Conservation (phyloP, 83 land plant genomes). For the Picea abies region DNA sequence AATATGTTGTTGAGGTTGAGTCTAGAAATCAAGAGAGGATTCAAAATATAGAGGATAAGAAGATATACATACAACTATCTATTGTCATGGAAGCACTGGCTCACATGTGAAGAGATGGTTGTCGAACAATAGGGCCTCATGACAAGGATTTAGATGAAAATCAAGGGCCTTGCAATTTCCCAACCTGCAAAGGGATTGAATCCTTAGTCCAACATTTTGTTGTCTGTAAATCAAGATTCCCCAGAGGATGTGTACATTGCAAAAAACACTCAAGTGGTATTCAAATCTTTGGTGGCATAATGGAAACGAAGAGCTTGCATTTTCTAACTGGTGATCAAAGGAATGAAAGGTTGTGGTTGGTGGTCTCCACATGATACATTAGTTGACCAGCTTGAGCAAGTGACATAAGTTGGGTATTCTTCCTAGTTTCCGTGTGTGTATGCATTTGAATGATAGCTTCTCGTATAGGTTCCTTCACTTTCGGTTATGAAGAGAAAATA, state of each 20-base stretch:
- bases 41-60: constrained; percentile 74
- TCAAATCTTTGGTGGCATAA: no score
- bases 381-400: no score
- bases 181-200: constrained; percentile 92
- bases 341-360: no score
- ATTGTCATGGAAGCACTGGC: constrained; percentile 95
- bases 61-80: constrained; percentile 69
- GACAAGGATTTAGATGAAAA: constrained; percentile 61
- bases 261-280: constrained; percentile 25
- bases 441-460: no score
- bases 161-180: constrained; percentile 57
- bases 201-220: constrained; percentile 85
- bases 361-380: no score
- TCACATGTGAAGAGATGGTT: constrained; percentile 95
- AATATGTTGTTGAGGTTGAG: constrained; percentile 79
- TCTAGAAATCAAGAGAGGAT: constrained; percentile 58
- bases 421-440: no score
- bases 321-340: no score
- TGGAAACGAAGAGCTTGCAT: no score
- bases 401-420: no score
- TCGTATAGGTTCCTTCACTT: no score
- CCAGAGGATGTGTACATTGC: constrained; percentile 91
- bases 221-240: constrained; percentile 64
- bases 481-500: no score
- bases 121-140: constrained; percentile 88